Percentiles rank a stretch among this genome's conserved stretches.
Evolutionary conservation across 306 rosid species (phyloP).

Genomic region (Psophocarpus tetragonolobus): DNA sequence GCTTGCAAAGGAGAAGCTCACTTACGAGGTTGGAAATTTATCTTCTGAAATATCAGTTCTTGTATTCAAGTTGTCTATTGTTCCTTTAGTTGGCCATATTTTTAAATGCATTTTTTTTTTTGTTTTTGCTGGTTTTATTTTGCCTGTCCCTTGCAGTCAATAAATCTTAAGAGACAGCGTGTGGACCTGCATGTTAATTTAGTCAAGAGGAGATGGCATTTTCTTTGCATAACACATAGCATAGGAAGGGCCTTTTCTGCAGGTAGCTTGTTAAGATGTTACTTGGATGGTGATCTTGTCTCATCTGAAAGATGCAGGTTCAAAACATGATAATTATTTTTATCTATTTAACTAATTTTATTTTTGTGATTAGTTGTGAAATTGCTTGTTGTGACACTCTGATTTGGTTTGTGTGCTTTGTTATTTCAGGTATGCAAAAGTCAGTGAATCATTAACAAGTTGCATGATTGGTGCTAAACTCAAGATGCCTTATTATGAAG

Average conservation of each 20-base stretch:
- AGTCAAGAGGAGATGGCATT: constrained; percentile 86
- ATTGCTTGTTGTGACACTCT: not conserved
- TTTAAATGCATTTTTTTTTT: not conserved
- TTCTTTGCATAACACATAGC: constrained; percentile 90
- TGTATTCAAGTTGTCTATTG: constrained; percentile 9
- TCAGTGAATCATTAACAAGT: constrained; percentile 73
- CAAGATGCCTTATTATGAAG: constrained; percentile 62
- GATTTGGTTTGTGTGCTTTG: constrained; percentile 35
- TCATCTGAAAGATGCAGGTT: constrained; percentile 99
- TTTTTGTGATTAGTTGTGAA: not conserved
- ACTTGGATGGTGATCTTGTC: constrained; percentile 86
- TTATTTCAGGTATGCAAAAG: constrained; percentile 83
- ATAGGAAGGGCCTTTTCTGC: constrained; percentile 98
- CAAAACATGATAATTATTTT: constrained; percentile 6
- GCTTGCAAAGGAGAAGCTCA: constrained; percentile 77
- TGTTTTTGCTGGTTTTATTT: constrained; percentile 23
- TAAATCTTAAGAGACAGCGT: constrained; percentile 79
- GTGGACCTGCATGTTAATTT: constrained; percentile 67
- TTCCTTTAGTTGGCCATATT: constrained; percentile 10
- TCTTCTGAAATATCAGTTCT: constrained; percentile 27
- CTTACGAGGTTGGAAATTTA: constrained; percentile 66
- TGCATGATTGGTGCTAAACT: constrained; percentile 84
- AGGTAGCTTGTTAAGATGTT: constrained; percentile 91
- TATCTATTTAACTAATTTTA: not conserved
- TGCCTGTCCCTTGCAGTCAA: constrained; percentile 57